Evolutionary conservation across 176 grass and related monocot genomes (phyloP), one percentile per base, ranked within the genome.

Genomic region (Aegilops longissima): DNA sequence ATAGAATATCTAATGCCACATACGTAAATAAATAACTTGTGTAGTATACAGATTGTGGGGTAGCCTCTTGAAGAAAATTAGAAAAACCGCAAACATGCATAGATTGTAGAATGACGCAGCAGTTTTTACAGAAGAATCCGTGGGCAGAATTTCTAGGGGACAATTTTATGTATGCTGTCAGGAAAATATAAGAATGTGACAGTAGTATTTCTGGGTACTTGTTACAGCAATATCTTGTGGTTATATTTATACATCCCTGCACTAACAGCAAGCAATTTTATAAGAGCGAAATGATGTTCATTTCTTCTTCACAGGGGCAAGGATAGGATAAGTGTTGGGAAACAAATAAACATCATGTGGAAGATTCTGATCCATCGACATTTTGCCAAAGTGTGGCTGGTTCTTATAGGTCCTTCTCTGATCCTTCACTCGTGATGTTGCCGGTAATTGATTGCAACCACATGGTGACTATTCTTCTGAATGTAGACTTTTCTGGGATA

Each of bases 301-400:
- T 72, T 81, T 82, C 25, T 82, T 7, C 44, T 70, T 76, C 49
- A 24, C 89, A 84, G 89, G 68, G 78, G 73, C 86, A 81, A 70
- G 40, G 3, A 62, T 25, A 40, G 42, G n/a, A 82, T 76, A 80
- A 77, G 7, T 6, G 23, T 80, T 4, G 6, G 64, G 58, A 58
- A 81, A 73, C 18, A 65, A 30, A 17, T 16, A 18, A 64, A 12
- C 12, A 78, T 87, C 40, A 73, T 47, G 69, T 23, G 33, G 20
- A 27, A 86, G 70, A 1, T 76, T 84, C 38, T 58, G 79, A n/a
- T 12, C 66, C 75, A 64, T 64, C 9, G 0, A 72, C 11, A 72
- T 31, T 64, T 64, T n/a, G 14, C 51, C 24, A 21, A 64, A 63
- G 20, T 13, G 35, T 25, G 73, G 21, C 76, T 66, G 24, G 54